Conservation (phyloP, 75 land plant species). For the Cryptomeria japonica region DNA sequence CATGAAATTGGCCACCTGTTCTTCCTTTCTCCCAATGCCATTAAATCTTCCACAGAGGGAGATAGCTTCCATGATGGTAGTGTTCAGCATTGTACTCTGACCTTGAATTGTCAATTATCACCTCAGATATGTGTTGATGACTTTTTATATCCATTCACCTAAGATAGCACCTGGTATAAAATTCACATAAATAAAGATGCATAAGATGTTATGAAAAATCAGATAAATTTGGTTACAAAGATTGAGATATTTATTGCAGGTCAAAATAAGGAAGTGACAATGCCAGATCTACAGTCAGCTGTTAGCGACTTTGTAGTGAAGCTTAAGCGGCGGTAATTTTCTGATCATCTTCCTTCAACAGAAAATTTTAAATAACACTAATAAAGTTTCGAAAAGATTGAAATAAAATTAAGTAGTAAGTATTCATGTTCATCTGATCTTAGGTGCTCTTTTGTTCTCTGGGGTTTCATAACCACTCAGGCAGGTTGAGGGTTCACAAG, state of each 20-base stretch:
- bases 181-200: background rate
- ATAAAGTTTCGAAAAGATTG: background rate
- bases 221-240: background rate
- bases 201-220: background rate
- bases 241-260: background rate
- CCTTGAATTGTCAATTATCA: background rate
- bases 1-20: background rate
- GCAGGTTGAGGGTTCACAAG: slow-evolving; percentile 92
- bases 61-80: background rate
- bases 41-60: background rate
- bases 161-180: background rate
- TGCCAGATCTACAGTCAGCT: slow-evolving; percentile 74
- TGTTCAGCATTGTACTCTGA: background rate
- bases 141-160: background rate
- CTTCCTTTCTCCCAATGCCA: background rate
- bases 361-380: background rate
- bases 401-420: background rate
- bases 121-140: background rate
- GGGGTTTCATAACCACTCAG: slow-evolving; percentile 31
- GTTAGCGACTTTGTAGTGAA: slow-evolving; percentile 81
- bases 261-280: slow-evolving; percentile 13
- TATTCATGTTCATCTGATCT: slow-evolving; percentile 10
- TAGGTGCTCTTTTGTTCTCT: background rate
- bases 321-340: slow-evolving; percentile 71
- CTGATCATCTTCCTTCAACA: background rate